A percentile compares a stretch with the other conserved stretches of the same genome.
phyloP scores from a whole-genome alignment of 768 basidiomycete species.

The Boletus vinaceobasis region DNA sequence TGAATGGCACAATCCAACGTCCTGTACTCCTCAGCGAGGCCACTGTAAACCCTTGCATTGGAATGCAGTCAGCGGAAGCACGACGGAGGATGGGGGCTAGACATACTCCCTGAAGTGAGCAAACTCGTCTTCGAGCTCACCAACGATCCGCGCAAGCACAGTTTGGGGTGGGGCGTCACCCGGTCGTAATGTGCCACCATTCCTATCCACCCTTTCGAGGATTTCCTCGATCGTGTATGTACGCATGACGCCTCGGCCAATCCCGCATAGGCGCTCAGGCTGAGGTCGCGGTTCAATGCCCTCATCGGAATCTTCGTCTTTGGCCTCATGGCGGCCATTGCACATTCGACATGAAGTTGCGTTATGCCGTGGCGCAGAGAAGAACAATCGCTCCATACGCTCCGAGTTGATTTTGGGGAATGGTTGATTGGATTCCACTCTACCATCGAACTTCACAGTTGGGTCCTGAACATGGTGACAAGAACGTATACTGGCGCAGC shows the following conservation, averaged over 20 bases:
- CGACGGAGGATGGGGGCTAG: background rate
- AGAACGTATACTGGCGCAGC: background rate
- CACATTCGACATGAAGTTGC: slow-evolving; percentile 63
- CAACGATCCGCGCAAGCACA: slow-evolving; percentile 73
- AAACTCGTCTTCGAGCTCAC: slow-evolving; percentile 94
- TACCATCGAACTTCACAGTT: slow-evolving; percentile 19
- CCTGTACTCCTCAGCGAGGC: slow-evolving; percentile 92
- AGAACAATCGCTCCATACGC: slow-evolving; percentile 76
- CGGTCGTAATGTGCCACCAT: slow-evolving; percentile 20
- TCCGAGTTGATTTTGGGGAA: slow-evolving; percentile 84
- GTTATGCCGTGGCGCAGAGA: slow-evolving; percentile 75
- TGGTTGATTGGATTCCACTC: slow-evolving; percentile 39
- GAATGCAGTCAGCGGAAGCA: slow-evolving; percentile 7
- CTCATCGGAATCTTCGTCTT: slow-evolving; percentile 17
- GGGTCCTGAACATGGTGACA: slow-evolving; percentile 1
- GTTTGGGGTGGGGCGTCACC: slow-evolving; percentile 77
- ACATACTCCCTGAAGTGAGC: slow-evolving; percentile 89
- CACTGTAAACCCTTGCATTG: slow-evolving; percentile 74
- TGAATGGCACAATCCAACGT: slow-evolving; percentile 82
- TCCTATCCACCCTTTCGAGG: slow-evolving; percentile 23
- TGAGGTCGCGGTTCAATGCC: slow-evolving; percentile 1
- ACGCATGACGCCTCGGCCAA: slow-evolving; percentile 4
- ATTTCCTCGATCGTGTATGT: slow-evolving; percentile 23
- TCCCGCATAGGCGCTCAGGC: background rate
- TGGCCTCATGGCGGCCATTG: slow-evolving; percentile 17